Evolutionary conservation across 441 rosid species (phyloP).

Genomic region (Adansonia grandidieri): DNA sequence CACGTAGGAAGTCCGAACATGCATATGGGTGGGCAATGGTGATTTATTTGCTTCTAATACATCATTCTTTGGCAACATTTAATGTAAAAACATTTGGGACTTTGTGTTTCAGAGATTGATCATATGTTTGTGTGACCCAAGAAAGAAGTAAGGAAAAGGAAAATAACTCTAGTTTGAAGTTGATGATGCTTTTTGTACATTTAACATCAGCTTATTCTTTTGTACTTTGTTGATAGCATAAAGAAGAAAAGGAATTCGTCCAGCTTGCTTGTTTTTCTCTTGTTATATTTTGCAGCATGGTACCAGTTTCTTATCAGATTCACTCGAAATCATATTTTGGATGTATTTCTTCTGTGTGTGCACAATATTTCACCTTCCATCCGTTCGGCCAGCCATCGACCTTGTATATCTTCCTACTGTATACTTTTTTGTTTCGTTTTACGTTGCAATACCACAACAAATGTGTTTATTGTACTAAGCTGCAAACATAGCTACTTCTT

Average conservation of each 20-base stretch:
- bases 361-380: too few relatives aligned
- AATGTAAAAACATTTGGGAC: conserved; percentile 49
- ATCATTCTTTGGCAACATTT: conserved; percentile 40
- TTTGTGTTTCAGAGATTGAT: conserved; percentile 27
- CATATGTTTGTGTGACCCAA: neutral
- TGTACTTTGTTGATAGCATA: conserved; percentile 52
- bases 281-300: neutral
- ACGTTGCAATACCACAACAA: too few relatives aligned
- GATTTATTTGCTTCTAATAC: conserved; percentile 18
- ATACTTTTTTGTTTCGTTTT: too few relatives aligned
- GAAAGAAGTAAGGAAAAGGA: conserved; percentile 22
- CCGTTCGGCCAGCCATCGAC: too few relatives aligned
- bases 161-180: conserved; percentile 25
- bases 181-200: conserved; percentile 35
- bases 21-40: conserved; percentile 22
- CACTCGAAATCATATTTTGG: too few relatives aligned
- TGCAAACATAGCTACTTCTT: too few relatives aligned
- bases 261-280: neutral
- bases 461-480: too few relatives aligned
- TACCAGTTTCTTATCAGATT: neutral
- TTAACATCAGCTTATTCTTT: conserved; percentile 50
- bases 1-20: conserved; percentile 8
- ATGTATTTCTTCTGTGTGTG: too few relatives aligned
- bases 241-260: conserved; percentile 28
- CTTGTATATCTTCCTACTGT: too few relatives aligned